Evolutionary conservation across 2,329 filamentous ascomycete species (phyloP).

Genomic region (Xylariales sp.): DNA sequence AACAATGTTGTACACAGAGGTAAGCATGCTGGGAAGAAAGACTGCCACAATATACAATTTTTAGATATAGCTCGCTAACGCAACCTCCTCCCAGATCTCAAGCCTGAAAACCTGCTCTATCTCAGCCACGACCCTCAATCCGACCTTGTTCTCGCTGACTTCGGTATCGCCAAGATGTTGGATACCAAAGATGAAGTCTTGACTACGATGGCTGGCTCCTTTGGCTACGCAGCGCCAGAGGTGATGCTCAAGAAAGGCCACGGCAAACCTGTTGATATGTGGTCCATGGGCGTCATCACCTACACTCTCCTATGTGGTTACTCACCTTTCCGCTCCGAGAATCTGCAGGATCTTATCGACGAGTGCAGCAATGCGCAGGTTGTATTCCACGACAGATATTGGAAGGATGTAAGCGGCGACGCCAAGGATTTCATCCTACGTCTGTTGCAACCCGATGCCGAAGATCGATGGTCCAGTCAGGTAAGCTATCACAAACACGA

Average conservation of each 20-base stretch:
- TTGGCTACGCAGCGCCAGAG: constrained; percentile 95
- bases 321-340: constrained; percentile 95
- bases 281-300: constrained; percentile 97
- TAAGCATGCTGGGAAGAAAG: too few species aligned
- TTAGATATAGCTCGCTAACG: constrained; percentile 6
- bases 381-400: constrained; percentile 96
- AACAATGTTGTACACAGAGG: constrained; percentile 96
- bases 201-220: constrained; percentile 97
- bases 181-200: constrained; percentile 86
- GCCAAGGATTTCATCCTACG: constrained; percentile 90
- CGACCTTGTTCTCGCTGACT: constrained; percentile 89
- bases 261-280: constrained; percentile 98
- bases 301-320: constrained; percentile 98
- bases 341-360: constrained; percentile 85
- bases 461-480: constrained; percentile 72
- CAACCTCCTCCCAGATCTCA: constrained; percentile 65
- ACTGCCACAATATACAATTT: too few species aligned
- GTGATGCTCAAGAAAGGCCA: constrained; percentile 98
- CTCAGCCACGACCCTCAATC: constrained; percentile 74
- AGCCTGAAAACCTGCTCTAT: constrained; percentile 96
- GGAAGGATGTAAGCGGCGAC: constrained; percentile 94
- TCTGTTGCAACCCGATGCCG: constrained; percentile 74
- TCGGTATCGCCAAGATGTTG: constrained; percentile 97
- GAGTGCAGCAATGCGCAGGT: constrained; percentile 83
- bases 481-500: constrained; percentile 37